phyloP scores from a whole-genome alignment of 495 filamentous ascomycete genomes.

The Gamarada debralockiae region DNA sequence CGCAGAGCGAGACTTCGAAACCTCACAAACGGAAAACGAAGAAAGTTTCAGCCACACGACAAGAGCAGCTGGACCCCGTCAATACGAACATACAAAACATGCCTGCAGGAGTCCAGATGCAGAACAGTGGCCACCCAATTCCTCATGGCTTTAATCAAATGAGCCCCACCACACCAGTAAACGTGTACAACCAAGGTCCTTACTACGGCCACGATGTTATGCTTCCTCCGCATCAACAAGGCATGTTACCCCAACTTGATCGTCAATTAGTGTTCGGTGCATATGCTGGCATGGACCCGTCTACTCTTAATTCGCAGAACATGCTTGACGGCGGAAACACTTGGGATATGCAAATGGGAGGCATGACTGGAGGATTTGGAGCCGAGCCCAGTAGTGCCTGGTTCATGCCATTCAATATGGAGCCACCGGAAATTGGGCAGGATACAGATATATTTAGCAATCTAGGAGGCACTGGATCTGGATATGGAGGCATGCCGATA shows the following conservation, averaged over 20 bases:
- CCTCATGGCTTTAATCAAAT: conserved; percentile 21
- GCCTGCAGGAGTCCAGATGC: conserved; percentile 10
- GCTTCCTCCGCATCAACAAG: conserved; percentile 36
- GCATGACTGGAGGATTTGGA: conserved; percentile 24
- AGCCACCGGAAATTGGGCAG: conserved; percentile 59
- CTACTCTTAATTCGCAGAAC: conserved; percentile 19
- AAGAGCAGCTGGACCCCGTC: conserved; percentile 9
- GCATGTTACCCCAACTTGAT: conserved; percentile 59
- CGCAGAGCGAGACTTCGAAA: conserved; percentile 33
- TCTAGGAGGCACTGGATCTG: conserved; percentile 4
- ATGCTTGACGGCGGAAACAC: conserved; percentile 16
- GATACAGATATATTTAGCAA: conserved; percentile 30
- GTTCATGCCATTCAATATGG: conserved; percentile 95
- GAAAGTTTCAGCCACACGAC: conserved; percentile 6
- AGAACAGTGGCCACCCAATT: conserved; percentile 11
- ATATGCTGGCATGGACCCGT: conserved; percentile 57
- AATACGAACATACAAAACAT: conserved; percentile 19
- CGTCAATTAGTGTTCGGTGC: conserved; percentile 76
- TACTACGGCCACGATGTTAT: conserved; percentile 22
- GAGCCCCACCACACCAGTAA: conserved; percentile 20
- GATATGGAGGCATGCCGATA: conserved; percentile 20
- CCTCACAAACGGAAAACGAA: conserved; percentile 21
- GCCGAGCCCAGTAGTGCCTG: conserved; percentile 67
- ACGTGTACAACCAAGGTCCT: conserved; percentile 17
- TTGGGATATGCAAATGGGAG: conserved; percentile 26